Percentiles rank a stretch among this genome's conserved stretches.
Evolutionary conservation across 2,329 filamentous ascomycete genomes (phyloP).

Genomic region (Xylariaceae sp.): DNA sequence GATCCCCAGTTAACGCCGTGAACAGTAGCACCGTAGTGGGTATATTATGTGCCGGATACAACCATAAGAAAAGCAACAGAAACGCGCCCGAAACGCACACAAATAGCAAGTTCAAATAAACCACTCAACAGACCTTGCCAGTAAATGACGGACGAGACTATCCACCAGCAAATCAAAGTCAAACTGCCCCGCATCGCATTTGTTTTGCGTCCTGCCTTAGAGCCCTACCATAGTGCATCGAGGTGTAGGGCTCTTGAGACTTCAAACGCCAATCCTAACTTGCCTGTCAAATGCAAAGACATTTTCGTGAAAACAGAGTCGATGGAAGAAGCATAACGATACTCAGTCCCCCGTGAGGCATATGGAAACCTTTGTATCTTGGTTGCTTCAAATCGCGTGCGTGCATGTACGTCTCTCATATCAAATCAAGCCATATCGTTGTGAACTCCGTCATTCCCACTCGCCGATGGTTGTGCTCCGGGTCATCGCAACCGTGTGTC

Average conservation of each 20-base stretch:
- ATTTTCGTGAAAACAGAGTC: background rate
- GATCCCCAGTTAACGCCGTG: conserved; percentile 15
- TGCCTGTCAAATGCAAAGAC: background rate
- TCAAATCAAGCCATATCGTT: background rate
- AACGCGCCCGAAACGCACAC: background rate
- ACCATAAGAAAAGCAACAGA: conserved; percentile 5
- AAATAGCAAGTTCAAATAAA: conserved; percentile 4
- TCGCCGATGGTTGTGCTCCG: background rate
- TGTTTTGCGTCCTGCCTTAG: background rate
- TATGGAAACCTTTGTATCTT: background rate
- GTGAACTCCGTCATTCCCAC: background rate
- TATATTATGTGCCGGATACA: conserved; percentile 27
- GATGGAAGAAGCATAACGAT: background rate
- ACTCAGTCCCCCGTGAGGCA: background rate
- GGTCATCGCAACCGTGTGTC: background rate
- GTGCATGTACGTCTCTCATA: background rate
- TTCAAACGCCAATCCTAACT: conserved; percentile 4
- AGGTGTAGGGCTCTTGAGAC: background rate
- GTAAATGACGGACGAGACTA: conserved; percentile 2
- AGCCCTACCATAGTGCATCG: background rate
- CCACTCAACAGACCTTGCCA: conserved; percentile 4
- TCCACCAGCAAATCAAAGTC: conserved; percentile 9
- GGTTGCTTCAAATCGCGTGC: background rate
- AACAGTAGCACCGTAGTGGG: conserved; percentile 23
- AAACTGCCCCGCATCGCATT: conserved; percentile 3